Evolutionary conservation across 441 rosid species (phyloP), one percentile per base, ranked within the genome.

Genomic region (Eruca vesicaria): DNA sequence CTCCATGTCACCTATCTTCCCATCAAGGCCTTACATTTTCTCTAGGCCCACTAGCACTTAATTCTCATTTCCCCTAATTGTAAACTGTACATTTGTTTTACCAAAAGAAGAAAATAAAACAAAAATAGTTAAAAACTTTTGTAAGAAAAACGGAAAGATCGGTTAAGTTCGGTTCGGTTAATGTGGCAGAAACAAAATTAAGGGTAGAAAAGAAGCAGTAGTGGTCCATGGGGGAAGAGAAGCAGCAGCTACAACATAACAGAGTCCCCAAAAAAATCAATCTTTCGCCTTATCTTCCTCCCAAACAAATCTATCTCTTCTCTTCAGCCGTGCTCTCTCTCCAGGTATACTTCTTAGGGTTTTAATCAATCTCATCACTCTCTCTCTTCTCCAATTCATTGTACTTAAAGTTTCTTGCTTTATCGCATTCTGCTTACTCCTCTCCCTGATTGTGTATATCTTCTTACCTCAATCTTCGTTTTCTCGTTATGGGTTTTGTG

Each of bases 21-120:
- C 96, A 64, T 80, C 95, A 41, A 89, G 85, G 18, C 97, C 94
- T 60, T 70, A 86, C 90, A 96, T 93, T 48, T 98, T 96, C 69
- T 91, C 21, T 48, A 48, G 55, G 55, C 55, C 55, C 55, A 48
- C 55, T 21, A 48, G 55, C 55, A 5, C 16, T 16, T 1, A 1
- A 16, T 7, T 7, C 10, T 16, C 20, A 48, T 2, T 48, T 48
- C 2, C 55, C 55, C 55, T 48, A 48, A 45, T 48, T 48, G 55
- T 48, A 48, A 32, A 9, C 16, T 2, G 3, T 16, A 16, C 59
- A 20, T 21, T 53, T 9, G 0, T 53, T 55, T 11, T 12, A 56
- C 18, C 33, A 56, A 56, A 56, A 56, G 60, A 21, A 55, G 31
- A 21, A 55, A 55, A 55, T 55, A 23, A 56, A 56, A 23, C 31